Evolutionary conservation across 768 basidiomycete genomes (phyloP).

Genomic region (Hygrophoropsis aurantiaca): DNA sequence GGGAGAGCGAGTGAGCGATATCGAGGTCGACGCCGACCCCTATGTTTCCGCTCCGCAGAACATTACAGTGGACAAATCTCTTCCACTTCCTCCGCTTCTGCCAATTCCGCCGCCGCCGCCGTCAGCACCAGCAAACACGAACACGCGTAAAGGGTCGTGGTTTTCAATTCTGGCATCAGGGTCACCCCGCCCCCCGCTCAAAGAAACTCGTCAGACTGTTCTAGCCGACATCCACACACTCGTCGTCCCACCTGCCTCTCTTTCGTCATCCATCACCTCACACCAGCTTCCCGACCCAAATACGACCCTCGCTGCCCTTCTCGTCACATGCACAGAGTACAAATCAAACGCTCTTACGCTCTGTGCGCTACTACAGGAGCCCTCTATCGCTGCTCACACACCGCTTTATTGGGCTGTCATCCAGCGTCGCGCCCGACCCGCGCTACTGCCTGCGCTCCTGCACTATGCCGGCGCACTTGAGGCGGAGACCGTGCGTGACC

Average conservation of each 20-base stretch:
- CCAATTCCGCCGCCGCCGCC: too few species aligned
- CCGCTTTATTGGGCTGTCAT: slow-evolving; percentile 32
- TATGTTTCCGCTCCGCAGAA: too few species aligned
- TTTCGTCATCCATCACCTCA: too few species aligned
- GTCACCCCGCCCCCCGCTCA: slow-evolving; percentile 29
- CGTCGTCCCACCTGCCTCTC: slow-evolving; percentile 30
- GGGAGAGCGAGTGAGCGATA: too few species aligned
- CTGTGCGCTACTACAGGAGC: slow-evolving; percentile 31
- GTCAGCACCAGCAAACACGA: too few species aligned
- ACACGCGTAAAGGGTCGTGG: too few species aligned
- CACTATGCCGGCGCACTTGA: slow-evolving; percentile 45
- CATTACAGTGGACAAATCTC: too few species aligned
- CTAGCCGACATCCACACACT: slow-evolving; percentile 53
- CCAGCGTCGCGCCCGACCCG: slow-evolving; percentile 32
- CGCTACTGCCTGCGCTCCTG: slow-evolving; percentile 51
- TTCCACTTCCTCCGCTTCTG: too few species aligned
- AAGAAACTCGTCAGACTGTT: slow-evolving; percentile 54
- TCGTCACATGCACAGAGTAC: slow-evolving; percentile 50
- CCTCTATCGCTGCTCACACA: slow-evolving; percentile 21
- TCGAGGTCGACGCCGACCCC: too few species aligned
- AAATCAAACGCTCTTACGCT: too few species aligned
- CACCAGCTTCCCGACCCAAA: too few species aligned
- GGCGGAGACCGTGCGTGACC: slow-evolving; percentile 50
- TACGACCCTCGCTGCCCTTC: slow-evolving; percentile 58
- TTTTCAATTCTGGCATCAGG: slow-evolving; percentile 25